Conservation (phyloP, 495 filamentous ascomycete genomes). For the Annulohypoxylon bovei region DNA sequence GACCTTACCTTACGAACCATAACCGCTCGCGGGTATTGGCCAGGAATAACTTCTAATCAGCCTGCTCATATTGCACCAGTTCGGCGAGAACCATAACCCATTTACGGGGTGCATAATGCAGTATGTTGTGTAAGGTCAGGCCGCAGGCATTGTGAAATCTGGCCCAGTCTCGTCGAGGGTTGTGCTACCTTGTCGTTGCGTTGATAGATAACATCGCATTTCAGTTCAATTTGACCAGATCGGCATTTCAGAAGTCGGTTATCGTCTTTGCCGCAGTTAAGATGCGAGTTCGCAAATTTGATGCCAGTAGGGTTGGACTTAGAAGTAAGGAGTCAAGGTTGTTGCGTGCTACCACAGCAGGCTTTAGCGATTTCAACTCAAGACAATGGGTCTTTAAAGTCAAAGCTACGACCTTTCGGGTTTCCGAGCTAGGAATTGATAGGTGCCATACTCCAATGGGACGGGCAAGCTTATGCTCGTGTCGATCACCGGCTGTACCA, state of each 20-base stretch:
- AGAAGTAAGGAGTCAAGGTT: conserved; percentile 11
- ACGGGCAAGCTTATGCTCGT: conserved; percentile 17
- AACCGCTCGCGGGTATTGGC: conserved; percentile 15
- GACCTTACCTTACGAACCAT: conserved; percentile 18
- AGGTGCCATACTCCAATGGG: conserved; percentile 31
- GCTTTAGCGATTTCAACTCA: background rate
- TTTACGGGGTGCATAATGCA: conserved; percentile 23
- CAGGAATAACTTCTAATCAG: conserved; percentile 21
- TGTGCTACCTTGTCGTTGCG: conserved; percentile 15
- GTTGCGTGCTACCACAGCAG: background rate
- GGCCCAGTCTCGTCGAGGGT: conserved; percentile 18
- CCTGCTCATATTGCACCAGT: conserved; percentile 4
- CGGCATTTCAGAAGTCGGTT: conserved; percentile 13
- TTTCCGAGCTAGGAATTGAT: conserved; percentile 28
- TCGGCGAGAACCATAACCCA: conserved; percentile 22
- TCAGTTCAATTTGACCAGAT: conserved; percentile 1
- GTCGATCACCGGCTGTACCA: conserved; percentile 26
- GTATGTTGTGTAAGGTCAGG: conserved; percentile 30
- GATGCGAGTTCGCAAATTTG: background rate
- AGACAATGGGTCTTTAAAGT: background rate
- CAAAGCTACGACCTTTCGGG: conserved; percentile 12
- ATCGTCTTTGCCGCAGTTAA: background rate
- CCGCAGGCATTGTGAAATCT: conserved; percentile 15
- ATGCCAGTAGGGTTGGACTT: background rate
- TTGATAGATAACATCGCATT: conserved; percentile 12